Evolutionary conservation across 352 stramenopile species (phyloP).

Genomic region (Paralagenidium karlingii): DNA sequence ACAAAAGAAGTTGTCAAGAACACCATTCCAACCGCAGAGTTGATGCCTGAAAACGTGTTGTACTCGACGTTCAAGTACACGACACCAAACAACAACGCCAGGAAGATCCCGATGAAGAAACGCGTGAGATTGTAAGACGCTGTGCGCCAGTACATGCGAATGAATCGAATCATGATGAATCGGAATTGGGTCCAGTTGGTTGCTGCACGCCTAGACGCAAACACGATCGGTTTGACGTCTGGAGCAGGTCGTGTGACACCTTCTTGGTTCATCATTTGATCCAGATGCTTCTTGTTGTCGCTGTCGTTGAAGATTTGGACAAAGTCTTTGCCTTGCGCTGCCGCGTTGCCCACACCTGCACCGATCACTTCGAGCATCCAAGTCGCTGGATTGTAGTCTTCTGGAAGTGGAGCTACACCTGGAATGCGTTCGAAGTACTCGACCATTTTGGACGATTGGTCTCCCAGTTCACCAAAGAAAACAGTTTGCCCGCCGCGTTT

Average conservation of each 20-base stretch:
- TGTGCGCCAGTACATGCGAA: constrained; percentile 10
- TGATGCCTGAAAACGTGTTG: constrained; percentile 22
- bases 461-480: constrained; percentile 74
- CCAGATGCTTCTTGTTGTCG: constrained; percentile 7
- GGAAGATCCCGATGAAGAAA: constrained; percentile 15
- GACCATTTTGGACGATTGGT: constrained; percentile 22
- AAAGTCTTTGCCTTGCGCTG: constrained; percentile 16
- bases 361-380: constrained; percentile 77
- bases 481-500: constrained; percentile 72
- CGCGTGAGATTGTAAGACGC: constrained; percentile 23
- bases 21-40: constrained; percentile 46
- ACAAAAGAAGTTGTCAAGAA: constrained; percentile 76
- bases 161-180: constrained; percentile 19
- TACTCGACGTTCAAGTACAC: constrained; percentile 24
- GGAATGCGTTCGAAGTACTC: constrained; percentile 50
- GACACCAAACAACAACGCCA: constrained; percentile 29
- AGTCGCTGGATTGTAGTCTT: constrained; percentile 69
- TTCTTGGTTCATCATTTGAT: constrained; percentile 8
- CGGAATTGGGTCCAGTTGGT: constrained; percentile 4
- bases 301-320: constrained; percentile 22
- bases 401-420: constrained; percentile 21
- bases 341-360: constrained; percentile 8
- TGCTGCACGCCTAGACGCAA: constrained; percentile 13
- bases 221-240: constrained; percentile 12
- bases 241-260: constrained; percentile 7